phyloP scores from a whole-genome alignment of 2,329 filamentous ascomycete genomes.

The Epichloe sibirici region DNA sequence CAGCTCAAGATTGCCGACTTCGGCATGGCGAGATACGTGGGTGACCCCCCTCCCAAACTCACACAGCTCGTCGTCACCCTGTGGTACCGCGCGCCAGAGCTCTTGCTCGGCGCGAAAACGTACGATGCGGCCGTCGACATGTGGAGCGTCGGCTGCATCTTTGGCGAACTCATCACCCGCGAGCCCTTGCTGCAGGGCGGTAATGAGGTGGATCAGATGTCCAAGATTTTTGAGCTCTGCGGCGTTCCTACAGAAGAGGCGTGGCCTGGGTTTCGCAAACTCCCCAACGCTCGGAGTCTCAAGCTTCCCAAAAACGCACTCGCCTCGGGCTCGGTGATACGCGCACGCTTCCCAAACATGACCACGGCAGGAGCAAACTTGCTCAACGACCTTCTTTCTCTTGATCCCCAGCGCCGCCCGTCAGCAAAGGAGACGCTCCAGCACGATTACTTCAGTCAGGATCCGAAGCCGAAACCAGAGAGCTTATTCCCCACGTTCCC shows the following conservation, averaged over 20 bases:
- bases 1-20: constrained; percentile 95
- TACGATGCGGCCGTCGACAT: constrained; percentile 78
- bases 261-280: constrained; percentile 77
- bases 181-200: constrained; percentile 76
- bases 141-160: constrained; percentile 95
- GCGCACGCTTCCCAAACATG: constrained; percentile 69
- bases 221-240: constrained; percentile 78
- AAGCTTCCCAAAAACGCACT: constrained; percentile 46
- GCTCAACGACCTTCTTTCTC: constrained; percentile 54
- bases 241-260: constrained; percentile 70
- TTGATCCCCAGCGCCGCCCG: constrained; percentile 64
- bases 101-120: constrained; percentile 65
- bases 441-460: constrained; percentile 78
- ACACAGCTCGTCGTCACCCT: constrained; percentile 92
- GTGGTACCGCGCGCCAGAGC: constrained; percentile 90
- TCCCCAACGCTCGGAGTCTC: constrained; percentile 76
- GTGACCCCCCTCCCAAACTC: constrained; percentile 63
- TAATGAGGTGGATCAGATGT: constrained; percentile 86
- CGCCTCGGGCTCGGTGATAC: constrained; percentile 42
- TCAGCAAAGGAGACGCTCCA: constrained; percentile 60
- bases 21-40: constrained; percentile 88
- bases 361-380: constrained; percentile 62
- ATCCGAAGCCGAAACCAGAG: constrained; percentile 79
- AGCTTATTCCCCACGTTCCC: constrained; percentile 96
- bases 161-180: constrained; percentile 77